Percentiles rank a stretch among this genome's conserved stretches.
Evolutionary conservation across 805 yeast species (phyloP).

Genomic region (Suhomyces kilbournensis): DNA sequence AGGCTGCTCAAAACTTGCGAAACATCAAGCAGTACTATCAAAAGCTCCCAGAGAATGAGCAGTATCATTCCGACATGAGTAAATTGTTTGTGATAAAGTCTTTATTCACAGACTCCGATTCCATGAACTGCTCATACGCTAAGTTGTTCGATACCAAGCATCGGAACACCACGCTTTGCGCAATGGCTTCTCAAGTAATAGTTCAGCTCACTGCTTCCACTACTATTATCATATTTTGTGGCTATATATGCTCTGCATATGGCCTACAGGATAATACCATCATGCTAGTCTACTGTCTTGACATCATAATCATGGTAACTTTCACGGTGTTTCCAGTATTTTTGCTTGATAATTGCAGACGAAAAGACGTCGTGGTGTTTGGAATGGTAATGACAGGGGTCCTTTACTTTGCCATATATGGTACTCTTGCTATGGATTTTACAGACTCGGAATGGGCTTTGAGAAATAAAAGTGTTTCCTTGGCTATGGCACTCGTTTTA

Average conservation of each 20-base stretch:
- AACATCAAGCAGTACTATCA: slow-evolving; percentile 1
- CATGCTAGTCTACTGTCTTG: slow-evolving; percentile 31
- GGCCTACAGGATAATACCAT: slow-evolving; percentile 37
- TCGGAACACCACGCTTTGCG: slow-evolving; percentile 35
- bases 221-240: slow-evolving; percentile 43
- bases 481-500: slow-evolving; percentile 43
- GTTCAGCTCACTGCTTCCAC: slow-evolving; percentile 47
- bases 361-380: slow-evolving; percentile 46
- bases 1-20: slow-evolving; percentile 7
- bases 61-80: neutral
- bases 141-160: slow-evolving; percentile 33
- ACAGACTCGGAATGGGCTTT: neutral
- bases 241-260: slow-evolving; percentile 46
- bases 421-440: slow-evolving; percentile 13
- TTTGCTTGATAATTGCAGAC: slow-evolving; percentile 40
- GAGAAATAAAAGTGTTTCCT: slow-evolving; percentile 32
- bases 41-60: neutral
- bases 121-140: slow-evolving; percentile 20
- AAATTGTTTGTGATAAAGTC: slow-evolving; percentile 24
- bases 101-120: slow-evolving; percentile 18
- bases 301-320: slow-evolving; percentile 36
- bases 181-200: slow-evolving; percentile 37
- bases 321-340: slow-evolving; percentile 45
- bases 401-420: slow-evolving; percentile 33
- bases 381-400: slow-evolving; percentile 40